Base-by-base conservation (phyloP, 768 basidiomycete genomes). In the Kwoniella dendrophila region DNA sequence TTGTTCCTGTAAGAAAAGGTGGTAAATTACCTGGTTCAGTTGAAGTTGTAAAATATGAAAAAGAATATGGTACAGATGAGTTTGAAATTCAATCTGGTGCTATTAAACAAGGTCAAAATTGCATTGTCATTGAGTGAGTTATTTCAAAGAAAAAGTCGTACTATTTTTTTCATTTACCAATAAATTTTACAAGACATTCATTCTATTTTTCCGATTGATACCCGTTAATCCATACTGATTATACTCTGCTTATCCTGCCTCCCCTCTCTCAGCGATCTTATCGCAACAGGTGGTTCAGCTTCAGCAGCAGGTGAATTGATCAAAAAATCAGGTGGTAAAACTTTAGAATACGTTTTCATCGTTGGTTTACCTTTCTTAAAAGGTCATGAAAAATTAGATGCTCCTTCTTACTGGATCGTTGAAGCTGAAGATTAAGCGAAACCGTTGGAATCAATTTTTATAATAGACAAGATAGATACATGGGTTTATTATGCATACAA, bases 261-360 rank as follows among this genome's bases (percentile, higher is more conserved):
- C 32, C 41, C 6, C 2, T 49, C 29, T 20, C 40, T 1, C 58
- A 78, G 77, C 79, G 96, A 99, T 79, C 83, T 99, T 40, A 90
- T 99, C 66, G 96, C 96, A 0, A 97, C 95, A 30, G 95, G 94
- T 64, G 96, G 96, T 8, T 96, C 93, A 32, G 96, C 96, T 7
- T 86, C 85, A 63, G 93, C 94, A 3, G 93, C 95, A 3, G 93
- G 92, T 50, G 85, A 94, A 69, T 88, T 99, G 33, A 86, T 97
- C 57, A 81, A 84, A 29, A 86, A 88, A 81, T 84, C 86, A 65
- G 92, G 92, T 20, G 94, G 89, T 51, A 88, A 87, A 68, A 88
- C 89, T 29, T 78, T 95, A 36, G 90, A 96, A 79, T 96, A 98
- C 81, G 81, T 99, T 67, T 99, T 99, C 82, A 87, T 98, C 79